Evolutionary conservation across 768 basidiomycete species (phyloP), one percentile per base, ranked within the genome.

Genomic region (Paxillus rubicundulus): DNA sequence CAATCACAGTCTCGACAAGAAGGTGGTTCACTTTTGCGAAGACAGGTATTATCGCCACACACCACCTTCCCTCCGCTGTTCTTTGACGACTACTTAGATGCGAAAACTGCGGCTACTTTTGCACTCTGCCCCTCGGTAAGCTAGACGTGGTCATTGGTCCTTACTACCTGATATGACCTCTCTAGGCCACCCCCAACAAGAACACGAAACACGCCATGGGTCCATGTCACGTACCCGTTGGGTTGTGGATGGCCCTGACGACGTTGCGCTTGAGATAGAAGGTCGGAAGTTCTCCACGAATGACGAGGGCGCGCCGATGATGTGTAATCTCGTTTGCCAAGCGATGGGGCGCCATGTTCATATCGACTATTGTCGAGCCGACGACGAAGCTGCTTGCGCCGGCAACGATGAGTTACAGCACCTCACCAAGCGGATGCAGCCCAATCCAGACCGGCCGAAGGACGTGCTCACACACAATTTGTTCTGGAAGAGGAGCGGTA

Each of bases 61-160:
- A n/a, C n/a, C n/a, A n/a, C n/a, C n/a, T n/a, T n/a, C n/a, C n/a
- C n/a, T n/a, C n/a, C n/a, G n/a, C n/a, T n/a, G n/a, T n/a, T n/a
- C n/a, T n/a, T n/a, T n/a, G n/a, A n/a, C n/a, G n/a, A n/a, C n/a
- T n/a, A n/a, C n/a, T n/a, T n/a, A n/a, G n/a, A n/a, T n/a, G n/a
- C n/a, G n/a, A n/a, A n/a, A n/a, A n/a, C n/a, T n/a, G n/a, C 46
- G 76, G 77, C 3, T 85, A 85, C 59, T 79, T 77, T 59, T 85
- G 84, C 54, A 82, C 75, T 0, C 64, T 83, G 2, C 81, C 82
- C 2, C 68, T 78, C 39, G 80, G 83, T 84, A 52, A 34, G n/a
- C n/a, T n/a, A n/a, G n/a, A n/a, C n/a, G 69, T 47, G 7, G 9
- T 5, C 7, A 21, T 33, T 3, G 4, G 17, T 40, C 21, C 10